Evolutionary conservation across 2,329 filamentous ascomycete genomes (phyloP).

Genomic region (Rhynchosporium graminicola): DNA sequence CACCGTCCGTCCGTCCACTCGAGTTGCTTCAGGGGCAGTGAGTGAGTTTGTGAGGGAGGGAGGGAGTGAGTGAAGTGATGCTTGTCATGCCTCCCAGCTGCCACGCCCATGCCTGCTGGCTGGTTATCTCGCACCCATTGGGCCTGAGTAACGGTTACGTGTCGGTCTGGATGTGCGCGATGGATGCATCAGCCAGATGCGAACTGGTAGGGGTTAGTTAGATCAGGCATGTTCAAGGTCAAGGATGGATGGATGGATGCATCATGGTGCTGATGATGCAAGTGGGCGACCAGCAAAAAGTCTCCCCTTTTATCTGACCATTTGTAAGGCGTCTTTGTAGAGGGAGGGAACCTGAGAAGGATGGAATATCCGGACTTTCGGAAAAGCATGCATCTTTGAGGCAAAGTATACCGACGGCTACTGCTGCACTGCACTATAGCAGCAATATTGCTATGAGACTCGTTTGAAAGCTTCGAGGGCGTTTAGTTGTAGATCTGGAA

Average conservation of each 20-base stretch:
- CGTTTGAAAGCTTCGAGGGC: background rate
- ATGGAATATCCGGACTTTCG: background rate
- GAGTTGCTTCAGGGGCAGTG: slow-evolving; percentile 10
- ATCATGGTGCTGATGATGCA: background rate
- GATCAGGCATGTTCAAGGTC: background rate
- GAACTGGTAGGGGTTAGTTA: slow-evolving; percentile 7
- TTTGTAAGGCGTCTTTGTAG: background rate
- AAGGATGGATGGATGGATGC: background rate
- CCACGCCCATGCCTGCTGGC: slow-evolving; percentile 20
- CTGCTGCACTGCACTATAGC: background rate
- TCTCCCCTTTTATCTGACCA: slow-evolving; percentile 16
- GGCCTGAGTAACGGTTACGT: slow-evolving; percentile 10
- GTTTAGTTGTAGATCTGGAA: background rate
- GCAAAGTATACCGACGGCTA: no score
- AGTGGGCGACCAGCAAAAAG: background rate
- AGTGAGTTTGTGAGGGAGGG: no score
- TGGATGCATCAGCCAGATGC: slow-evolving; percentile 17
- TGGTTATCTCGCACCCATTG: slow-evolving; percentile 25
- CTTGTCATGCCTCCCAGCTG: background rate
- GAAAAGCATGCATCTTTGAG: no score
- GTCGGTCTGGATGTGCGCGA: slow-evolving; percentile 14
- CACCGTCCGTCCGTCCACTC: background rate
- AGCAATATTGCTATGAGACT: background rate
- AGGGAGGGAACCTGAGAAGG: background rate
- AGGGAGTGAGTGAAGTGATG: background rate